These are phyloP conservation scores for Penicillium turbatum DNA, from an alignment of 495 filamentous ascomycete genomes.

Conservation along the genomic window DNA sequence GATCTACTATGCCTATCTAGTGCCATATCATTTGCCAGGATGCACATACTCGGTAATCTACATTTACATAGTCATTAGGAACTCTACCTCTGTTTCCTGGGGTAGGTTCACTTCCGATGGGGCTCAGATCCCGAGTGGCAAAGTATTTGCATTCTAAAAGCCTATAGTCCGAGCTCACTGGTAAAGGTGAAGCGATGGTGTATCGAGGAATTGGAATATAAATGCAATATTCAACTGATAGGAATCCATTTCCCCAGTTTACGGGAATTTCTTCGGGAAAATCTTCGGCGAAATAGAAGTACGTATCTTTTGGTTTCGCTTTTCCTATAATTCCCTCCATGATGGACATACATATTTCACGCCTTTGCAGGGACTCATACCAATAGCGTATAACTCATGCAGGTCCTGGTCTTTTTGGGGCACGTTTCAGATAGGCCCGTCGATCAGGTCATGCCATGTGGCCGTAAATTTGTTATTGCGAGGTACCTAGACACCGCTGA, in stretches of 20 bases:
- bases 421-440: slow-evolving; percentile 2
- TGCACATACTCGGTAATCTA: neutral
- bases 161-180: neutral
- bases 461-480: neutral
- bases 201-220: no score
- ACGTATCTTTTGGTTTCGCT: no score
- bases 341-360: neutral
- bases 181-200: no score
- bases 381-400: neutral
- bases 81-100: neutral
- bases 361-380: neutral
- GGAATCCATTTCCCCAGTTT: no score
- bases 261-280: no score
- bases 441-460: slow-evolving; percentile 13
- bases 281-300: no score
- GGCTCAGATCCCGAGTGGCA: neutral
- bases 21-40: neutral
- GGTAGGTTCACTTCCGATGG: neutral
- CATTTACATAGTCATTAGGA: neutral
- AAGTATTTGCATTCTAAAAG: neutral
- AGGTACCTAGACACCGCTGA: neutral
- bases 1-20: neutral
- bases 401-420: neutral
- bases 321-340: neutral
- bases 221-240: no score